Evolutionary conservation across 2,329 filamentous ascomycete species (phyloP).

Genomic region (Trichophaea hybrida): DNA sequence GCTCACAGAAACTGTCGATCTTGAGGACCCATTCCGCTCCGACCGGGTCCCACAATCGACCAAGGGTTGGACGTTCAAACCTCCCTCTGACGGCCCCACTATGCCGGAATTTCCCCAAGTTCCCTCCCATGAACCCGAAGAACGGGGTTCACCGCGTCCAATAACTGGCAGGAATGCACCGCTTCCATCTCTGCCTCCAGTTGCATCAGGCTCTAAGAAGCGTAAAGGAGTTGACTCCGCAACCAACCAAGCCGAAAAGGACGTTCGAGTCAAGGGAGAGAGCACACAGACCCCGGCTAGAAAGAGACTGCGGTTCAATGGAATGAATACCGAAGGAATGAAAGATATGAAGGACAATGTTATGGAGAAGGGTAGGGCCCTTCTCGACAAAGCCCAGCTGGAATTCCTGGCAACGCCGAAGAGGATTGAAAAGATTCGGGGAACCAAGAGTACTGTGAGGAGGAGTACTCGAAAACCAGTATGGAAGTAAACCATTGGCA

Average conservation of each 20-base stretch:
- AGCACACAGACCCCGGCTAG: constrained; percentile 1
- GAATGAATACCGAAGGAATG: not conserved
- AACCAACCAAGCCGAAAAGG: not conserved
- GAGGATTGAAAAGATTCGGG: constrained; percentile 7
- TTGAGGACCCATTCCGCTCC: not conserved
- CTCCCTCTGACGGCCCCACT: not conserved
- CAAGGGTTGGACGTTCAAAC: not conserved
- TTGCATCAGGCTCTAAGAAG: not conserved
- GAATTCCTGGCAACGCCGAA: constrained; percentile 19
- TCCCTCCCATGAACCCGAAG: not conserved
- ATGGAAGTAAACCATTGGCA: not conserved
- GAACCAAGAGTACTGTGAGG: not conserved
- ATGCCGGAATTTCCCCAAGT: not conserved
- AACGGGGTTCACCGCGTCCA: not conserved
- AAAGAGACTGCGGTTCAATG: constrained; percentile 8
- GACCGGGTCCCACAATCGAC: not conserved
- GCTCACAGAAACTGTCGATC: constrained; percentile 1
- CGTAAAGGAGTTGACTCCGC: not conserved
- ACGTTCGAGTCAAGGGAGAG: not conserved
- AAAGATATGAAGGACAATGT: not conserved
- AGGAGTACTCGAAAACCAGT: not conserved
- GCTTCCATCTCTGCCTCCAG: not conserved
- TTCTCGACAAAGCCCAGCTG: constrained; percentile 9
- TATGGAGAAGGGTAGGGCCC: constrained; percentile 8
- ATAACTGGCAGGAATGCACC: too few species aligned